Evolutionary conservation across 345 rosid species (phyloP).

Genomic region (Aquilaria yunnanensis): DNA sequence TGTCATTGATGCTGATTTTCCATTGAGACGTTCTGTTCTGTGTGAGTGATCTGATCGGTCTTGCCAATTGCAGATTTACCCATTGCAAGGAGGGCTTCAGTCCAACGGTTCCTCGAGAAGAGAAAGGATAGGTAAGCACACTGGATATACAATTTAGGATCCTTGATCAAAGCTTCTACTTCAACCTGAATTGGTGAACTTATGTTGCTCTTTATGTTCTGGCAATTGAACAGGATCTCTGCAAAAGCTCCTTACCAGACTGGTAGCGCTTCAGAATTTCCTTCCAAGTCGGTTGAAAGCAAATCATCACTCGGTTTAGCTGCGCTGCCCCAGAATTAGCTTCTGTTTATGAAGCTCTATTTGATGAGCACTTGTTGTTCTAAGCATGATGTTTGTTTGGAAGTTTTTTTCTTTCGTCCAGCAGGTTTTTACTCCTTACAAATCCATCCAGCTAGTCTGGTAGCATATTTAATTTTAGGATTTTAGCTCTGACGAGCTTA

Average conservation of each 20-base stretch:
- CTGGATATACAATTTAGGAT: background rate
- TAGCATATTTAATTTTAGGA: too few species aligned
- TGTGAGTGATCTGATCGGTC: background rate
- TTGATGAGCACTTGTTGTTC: background rate
- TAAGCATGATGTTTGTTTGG: conserved; percentile 6
- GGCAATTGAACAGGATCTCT: conserved; percentile 34
- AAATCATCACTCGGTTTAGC: conserved; percentile 76
- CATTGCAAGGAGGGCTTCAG: conserved; percentile 89
- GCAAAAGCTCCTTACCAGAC: conserved; percentile 62
- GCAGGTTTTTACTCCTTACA: conserved; percentile 7
- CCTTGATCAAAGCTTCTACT: too few species aligned
- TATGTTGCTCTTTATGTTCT: conserved; percentile 8
- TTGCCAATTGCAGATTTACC: conserved; percentile 60
- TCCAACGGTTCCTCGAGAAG: conserved; percentile 88
- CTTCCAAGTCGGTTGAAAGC: conserved; percentile 33
- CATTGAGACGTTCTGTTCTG: too few species aligned
- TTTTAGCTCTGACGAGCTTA: background rate
- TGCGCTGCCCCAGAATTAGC: conserved; percentile 32
- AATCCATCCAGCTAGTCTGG: conserved; percentile 9
- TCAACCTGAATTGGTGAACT: background rate
- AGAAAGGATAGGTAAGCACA: conserved; percentile 79
- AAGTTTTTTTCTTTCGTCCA: background rate
- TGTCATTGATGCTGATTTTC: background rate
- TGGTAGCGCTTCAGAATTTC: conserved; percentile 13
- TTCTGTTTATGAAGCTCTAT: conserved; percentile 2